Evolutionary conservation across 345 rosid species (phyloP).

Genomic region (Pistacia vera): DNA sequence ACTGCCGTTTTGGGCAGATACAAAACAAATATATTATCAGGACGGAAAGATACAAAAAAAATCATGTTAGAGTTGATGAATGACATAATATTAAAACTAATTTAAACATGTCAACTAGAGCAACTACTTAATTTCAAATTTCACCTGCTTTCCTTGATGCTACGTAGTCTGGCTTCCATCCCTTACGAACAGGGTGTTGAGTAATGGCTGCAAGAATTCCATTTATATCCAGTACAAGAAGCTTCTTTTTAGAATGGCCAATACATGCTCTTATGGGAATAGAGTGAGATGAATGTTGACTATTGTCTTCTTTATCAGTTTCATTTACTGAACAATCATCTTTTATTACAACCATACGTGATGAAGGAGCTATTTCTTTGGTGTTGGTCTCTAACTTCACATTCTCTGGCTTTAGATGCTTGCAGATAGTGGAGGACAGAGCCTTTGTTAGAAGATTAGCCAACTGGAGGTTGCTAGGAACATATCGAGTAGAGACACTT

Average conservation of each 20-base stretch:
- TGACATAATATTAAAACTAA: not conserved
- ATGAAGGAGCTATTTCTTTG: conserved; percentile 16
- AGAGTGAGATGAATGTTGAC: conserved; percentile 17
- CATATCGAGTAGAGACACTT: too few relatives aligned
- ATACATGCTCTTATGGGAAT: conserved; percentile 24
- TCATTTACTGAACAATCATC: conserved; percentile 11
- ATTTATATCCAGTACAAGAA: conserved; percentile 80
- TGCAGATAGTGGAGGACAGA: conserved; percentile 20
- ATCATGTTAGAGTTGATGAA: conserved; percentile 5
- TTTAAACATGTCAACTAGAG: not conserved
- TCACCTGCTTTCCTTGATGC: conserved; percentile 64
- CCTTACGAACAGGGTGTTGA: conserved; percentile 16
- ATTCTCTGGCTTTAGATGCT: conserved; percentile 15
- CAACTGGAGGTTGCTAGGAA: too few relatives aligned
- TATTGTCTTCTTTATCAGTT: conserved; percentile 22
- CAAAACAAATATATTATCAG: too few relatives aligned
- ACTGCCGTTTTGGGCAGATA: too few relatives aligned
- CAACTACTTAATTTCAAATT: not conserved
- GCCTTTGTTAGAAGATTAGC: too few relatives aligned
- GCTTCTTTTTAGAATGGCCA: conserved; percentile 51
- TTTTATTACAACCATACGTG: conserved; percentile 21
- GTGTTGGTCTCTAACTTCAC: conserved; percentile 23
- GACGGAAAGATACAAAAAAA: conserved; percentile 14
- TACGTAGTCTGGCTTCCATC: conserved; percentile 40
- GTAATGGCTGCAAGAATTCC: conserved; percentile 77